phyloP scores from a whole-genome alignment of 768 basidiomycete genomes.

The Xerocomus potaroensis region DNA sequence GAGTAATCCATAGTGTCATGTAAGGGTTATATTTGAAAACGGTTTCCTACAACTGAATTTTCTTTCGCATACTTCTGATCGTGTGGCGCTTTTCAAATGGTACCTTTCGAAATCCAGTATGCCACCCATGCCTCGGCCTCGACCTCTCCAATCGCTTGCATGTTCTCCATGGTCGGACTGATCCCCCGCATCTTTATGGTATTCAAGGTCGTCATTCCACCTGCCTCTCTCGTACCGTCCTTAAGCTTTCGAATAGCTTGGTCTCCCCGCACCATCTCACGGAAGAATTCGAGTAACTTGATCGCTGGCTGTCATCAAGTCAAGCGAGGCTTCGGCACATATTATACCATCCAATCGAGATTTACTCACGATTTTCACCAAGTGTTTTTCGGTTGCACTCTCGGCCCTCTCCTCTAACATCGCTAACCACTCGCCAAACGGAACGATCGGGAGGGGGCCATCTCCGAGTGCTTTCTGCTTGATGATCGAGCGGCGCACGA shows the following conservation, averaged over 20 bases:
- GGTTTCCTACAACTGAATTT: no score
- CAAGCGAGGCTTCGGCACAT: no score
- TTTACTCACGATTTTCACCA: constrained; percentile 30
- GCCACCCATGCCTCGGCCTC: constrained; percentile 25
- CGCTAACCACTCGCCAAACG: constrained; percentile 35
- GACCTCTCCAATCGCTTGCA: constrained; percentile 21
- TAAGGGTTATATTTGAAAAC: no score
- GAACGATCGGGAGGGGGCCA: constrained; percentile 27
- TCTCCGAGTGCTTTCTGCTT: constrained; percentile 2
- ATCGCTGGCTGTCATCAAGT: constrained; percentile 28
- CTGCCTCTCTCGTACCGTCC: constrained; percentile 9
- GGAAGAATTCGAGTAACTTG: constrained; percentile 34
- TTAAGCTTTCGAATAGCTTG: neutral
- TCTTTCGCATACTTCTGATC: neutral
- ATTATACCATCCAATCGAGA: no score
- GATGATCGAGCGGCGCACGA: constrained; percentile 19
- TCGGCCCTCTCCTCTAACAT: constrained; percentile 21
- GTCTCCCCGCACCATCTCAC: constrained; percentile 19
- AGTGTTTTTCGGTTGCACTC: constrained; percentile 22
- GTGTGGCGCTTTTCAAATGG: constrained; percentile 5
- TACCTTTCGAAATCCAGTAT: constrained; percentile 23
- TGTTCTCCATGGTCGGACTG: constrained; percentile 23
- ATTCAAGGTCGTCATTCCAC: constrained; percentile 18
- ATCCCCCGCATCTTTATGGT: constrained; percentile 11
- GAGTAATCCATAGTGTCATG: no score